Percentiles rank a stretch among this genome's conserved stretches.
Evolutionary conservation across 2,329 filamentous ascomycete genomes (phyloP).

Genomic region (Cytospora schulzeri): DNA sequence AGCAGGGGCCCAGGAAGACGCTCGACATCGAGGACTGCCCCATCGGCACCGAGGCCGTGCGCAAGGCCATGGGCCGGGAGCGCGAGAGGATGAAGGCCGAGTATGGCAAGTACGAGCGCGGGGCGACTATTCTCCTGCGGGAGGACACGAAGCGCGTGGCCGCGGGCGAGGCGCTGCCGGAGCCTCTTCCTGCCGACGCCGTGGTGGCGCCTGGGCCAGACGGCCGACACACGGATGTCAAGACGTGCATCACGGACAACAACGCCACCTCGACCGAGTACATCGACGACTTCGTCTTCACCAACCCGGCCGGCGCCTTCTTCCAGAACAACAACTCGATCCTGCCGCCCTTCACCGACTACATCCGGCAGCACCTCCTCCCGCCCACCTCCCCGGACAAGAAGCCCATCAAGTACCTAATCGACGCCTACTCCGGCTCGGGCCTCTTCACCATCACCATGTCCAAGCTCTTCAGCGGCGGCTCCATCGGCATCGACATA

Average conservation of each 20-base stretch:
- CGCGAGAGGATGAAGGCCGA: conserved; percentile 73
- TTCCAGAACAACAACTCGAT: conserved; percentile 99
- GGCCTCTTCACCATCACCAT: conserved; percentile 97
- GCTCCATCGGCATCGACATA: conserved; percentile 89
- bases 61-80: conserved; percentile 77
- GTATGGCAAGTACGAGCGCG: conserved; percentile 71
- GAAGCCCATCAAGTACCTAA: conserved; percentile 74
- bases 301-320: conserved; percentile 90
- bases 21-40: conserved; percentile 98
- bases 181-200: conserved; percentile 42
- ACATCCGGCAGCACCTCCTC: conserved; percentile 79
- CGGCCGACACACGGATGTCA: conserved; percentile 71
- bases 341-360: conserved; percentile 80
- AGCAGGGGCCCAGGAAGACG: conserved; percentile 70
- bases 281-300: conserved; percentile 80
- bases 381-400: conserved; percentile 45
- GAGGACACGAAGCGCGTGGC: conserved; percentile 75
- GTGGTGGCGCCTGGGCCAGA: conserved; percentile 32
- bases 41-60: conserved; percentile 85
- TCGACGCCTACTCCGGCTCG: conserved; percentile 96
- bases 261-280: conserved; percentile 86
- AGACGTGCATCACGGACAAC: conserved; percentile 85
- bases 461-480: conserved; percentile 77
- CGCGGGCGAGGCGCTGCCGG: conserved; percentile 47
- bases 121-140: conserved; percentile 85